Base-by-base conservation (phyloP, 768 basidiomycete genomes). In the Leccinum boreale region DNA sequence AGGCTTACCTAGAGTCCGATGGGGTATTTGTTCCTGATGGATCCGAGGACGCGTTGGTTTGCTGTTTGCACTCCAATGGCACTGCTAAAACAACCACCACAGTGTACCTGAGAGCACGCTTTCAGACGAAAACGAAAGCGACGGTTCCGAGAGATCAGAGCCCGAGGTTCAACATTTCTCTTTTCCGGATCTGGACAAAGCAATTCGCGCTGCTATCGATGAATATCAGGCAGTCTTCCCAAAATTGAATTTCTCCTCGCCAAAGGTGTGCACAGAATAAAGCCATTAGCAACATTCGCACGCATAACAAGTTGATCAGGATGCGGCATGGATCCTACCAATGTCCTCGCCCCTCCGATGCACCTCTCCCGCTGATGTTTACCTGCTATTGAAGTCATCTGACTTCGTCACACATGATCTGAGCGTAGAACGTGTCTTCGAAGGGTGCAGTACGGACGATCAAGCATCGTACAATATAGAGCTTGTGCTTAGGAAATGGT, bases 191-290 rank as follows among this genome's bases (percentile, higher is more conserved):
- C 75, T 97, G n/a, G 92, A 94, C 65, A 73, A 75, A 14, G 76
- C 76, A 56, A 95, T 98, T 59, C 75, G 90, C 50, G 70, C 75
- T 14, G 81, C 79, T 33, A 77, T 97, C n/a, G 64, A 74, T 47
- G 73, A 81, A 56, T 94, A 90, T 70, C 89, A 85, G 3, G 88
- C 87, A 6, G 87, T 96, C 28, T 98, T 98, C 70, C 94, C 95
- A 1, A 98, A 98, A 74, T 84, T 98, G 55, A 98, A 97, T 67
- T 97, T 95, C 75, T 92, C 94, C 6, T 87, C 92, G n/a, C 95
- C 95, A 14, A 89, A 87, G 77, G 94, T 90, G 58, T 57, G 78
- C 64, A 39, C 21, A 26, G 58, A 65, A 19, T 52, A 45, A 45
- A 33, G 9, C 24, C 11, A 3, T 12, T 24, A 28, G 10, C 19